phyloP scores from a whole-genome alignment of 2,329 filamentous ascomycete species.

The Penicillium expansum region DNA sequence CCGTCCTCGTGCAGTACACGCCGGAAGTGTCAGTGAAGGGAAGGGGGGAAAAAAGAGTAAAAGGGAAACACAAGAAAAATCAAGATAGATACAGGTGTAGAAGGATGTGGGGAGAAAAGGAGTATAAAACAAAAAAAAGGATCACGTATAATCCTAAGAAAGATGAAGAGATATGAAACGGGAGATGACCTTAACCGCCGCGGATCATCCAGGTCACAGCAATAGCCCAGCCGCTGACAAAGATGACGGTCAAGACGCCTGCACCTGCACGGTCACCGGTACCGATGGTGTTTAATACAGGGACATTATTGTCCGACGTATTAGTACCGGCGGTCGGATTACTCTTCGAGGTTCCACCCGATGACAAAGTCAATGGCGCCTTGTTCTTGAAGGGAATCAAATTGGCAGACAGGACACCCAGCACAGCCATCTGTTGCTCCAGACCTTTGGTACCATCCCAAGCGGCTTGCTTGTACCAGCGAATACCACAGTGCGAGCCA shows the following conservation, averaged over 20 bases:
- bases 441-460: constrained; percentile 39
- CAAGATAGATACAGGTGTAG: constrained; percentile 14
- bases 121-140: constrained; percentile 16
- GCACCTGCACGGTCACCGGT: constrained; percentile 40
- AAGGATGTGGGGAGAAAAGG: constrained; percentile 5
- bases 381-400: constrained; percentile 28
- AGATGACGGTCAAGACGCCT: constrained; percentile 34
- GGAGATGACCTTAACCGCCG: constrained; percentile 18
- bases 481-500: constrained; percentile 55
- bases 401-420: constrained; percentile 36
- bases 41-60: not conserved
- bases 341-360: constrained; percentile 58
- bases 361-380: constrained; percentile 47
- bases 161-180: not conserved
- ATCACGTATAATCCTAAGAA: constrained; percentile 10
- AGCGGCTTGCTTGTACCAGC: constrained; percentile 38
- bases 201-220: constrained; percentile 33
- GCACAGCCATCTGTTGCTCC: constrained; percentile 44
- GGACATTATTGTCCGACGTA: constrained; percentile 10
- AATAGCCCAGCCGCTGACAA: constrained; percentile 28
- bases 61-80: constrained; percentile 1
- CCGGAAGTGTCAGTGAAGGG: constrained; percentile 2
- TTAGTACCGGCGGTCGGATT: constrained; percentile 44
- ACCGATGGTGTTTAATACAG: constrained; percentile 26
- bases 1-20: constrained; percentile 8